Evolutionary conservation across 441 rosid species (phyloP).

Genomic region (Syzygium syzygioides): DNA sequence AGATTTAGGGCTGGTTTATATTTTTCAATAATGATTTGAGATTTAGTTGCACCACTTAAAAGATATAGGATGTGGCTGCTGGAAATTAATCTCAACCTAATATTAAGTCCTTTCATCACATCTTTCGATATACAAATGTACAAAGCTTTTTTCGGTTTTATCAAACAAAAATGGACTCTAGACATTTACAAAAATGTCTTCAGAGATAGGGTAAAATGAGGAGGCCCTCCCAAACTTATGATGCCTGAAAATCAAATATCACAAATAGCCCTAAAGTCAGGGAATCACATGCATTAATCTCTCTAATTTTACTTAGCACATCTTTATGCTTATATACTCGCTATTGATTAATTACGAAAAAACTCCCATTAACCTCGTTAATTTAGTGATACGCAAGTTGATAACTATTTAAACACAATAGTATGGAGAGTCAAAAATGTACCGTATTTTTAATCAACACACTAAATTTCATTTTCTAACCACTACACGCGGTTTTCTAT

Average conservation of each 20-base stretch:
- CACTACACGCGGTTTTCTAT: not conserved
- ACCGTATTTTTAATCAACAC: not conserved
- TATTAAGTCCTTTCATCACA: not conserved
- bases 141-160: not conserved
- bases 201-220: not conserved
- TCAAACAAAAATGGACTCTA: not conserved
- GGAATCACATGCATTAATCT: not conserved
- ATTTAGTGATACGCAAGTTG: not conserved
- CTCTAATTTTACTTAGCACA: not conserved
- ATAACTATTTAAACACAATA: not conserved
- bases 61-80: not conserved
- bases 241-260: not conserved
- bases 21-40: fast-evolving
- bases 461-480: not conserved
- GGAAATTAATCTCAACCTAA: not conserved
- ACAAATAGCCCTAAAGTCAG: not conserved
- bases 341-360: not conserved
- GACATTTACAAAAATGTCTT: not conserved
- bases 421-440: not conserved
- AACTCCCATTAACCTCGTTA: not conserved
- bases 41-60: not conserved
- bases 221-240: not conserved
- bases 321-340: not conserved
- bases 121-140: not conserved
- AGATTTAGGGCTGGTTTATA: not conserved